A percentile compares a stretch with the other conserved stretches of the same genome.
These are phyloP conservation scores for Ceratobasidium theobromae DNA, from an alignment of 1,284 basidiomycete species.

Conservation along the genomic window DNA sequence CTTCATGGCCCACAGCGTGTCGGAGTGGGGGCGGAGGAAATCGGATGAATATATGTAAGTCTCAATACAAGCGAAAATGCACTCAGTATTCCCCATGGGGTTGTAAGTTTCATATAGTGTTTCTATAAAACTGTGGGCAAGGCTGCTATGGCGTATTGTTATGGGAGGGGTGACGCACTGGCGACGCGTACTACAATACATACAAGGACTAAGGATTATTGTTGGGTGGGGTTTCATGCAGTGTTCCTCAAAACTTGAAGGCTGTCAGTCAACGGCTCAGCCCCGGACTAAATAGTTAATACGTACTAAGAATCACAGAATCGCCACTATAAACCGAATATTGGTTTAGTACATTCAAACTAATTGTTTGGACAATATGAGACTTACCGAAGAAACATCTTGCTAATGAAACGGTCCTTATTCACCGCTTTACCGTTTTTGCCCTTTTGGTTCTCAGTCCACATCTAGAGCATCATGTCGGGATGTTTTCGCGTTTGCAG, in stretches of 20 bases:
- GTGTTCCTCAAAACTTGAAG: conserved; percentile 80
- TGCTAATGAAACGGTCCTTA: conserved; percentile 99
- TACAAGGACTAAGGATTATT: neutral
- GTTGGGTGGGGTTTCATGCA: conserved; percentile 50
- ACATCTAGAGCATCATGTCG: conserved; percentile 69
- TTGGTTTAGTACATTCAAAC: neutral
- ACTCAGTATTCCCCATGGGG: too few species aligned
- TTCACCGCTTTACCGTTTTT: conserved; percentile 99
- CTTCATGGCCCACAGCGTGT: neutral
- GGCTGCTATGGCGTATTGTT: neutral
- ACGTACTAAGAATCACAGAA: conserved; percentile 90
- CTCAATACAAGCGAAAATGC: neutral
- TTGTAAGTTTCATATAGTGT: too few species aligned
- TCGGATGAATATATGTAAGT: neutral
- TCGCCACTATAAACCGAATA: conserved; percentile 66
- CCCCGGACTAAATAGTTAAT: neutral
- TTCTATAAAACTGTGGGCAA: too few species aligned
- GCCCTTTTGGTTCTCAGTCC: conserved; percentile 97
- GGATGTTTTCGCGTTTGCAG: neutral
- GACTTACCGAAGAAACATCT: conserved; percentile 85
- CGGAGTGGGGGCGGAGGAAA: neutral
- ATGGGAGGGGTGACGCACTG: neutral
- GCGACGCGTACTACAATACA: neutral
- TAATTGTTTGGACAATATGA: conserved; percentile 23
- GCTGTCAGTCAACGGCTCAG: conserved; percentile 31